phyloP scores from a whole-genome alignment of 1,284 basidiomycete species.

The Boletus smithii region DNA sequence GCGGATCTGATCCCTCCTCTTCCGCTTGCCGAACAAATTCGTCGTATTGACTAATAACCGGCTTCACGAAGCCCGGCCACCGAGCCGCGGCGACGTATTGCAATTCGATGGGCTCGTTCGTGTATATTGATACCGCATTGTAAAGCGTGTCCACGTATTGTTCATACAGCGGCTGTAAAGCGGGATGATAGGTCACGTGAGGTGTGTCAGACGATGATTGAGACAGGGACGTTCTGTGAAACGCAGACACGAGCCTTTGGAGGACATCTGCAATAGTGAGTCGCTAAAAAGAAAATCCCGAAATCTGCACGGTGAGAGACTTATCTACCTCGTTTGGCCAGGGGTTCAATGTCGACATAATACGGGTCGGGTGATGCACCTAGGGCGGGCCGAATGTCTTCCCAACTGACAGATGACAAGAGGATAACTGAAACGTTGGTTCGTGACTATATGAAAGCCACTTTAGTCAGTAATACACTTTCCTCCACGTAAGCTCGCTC shows the following conservation, averaged over 20 bases:
- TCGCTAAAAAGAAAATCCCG: neutral
- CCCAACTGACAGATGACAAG: conserved; percentile 69
- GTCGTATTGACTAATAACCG: conserved; percentile 55
- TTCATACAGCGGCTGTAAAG: conserved; percentile 56
- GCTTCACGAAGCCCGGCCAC: conserved; percentile 76
- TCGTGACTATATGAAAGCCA: conserved; percentile 35
- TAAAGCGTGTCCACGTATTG: conserved; percentile 67
- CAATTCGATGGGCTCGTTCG: conserved; percentile 65
- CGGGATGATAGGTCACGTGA: conserved; percentile 47
- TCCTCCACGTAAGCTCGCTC: neutral
- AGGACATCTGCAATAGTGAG: conserved; percentile 16
- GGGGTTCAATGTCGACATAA: conserved; percentile 59
- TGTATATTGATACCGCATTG: conserved; percentile 63
- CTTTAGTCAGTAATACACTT: conserved; percentile 6
- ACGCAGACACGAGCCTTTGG: conserved; percentile 34
- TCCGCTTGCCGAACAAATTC: conserved; percentile 19
- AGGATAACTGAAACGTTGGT: conserved; percentile 58
- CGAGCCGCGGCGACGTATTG: conserved; percentile 73
- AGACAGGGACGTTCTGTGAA: conserved; percentile 29
- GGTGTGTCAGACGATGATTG: conserved; percentile 22
- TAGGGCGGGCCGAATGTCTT: conserved; percentile 65
- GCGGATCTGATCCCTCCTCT: conserved; percentile 28
- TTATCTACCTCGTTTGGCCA: conserved; percentile 66
- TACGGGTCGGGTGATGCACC: conserved; percentile 77
- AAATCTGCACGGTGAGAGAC: conserved; percentile 11